Evolutionary conservation across 768 basidiomycete species (phyloP), one percentile per base, ranked within the genome.

Genomic region (Podaxis sp.): DNA sequence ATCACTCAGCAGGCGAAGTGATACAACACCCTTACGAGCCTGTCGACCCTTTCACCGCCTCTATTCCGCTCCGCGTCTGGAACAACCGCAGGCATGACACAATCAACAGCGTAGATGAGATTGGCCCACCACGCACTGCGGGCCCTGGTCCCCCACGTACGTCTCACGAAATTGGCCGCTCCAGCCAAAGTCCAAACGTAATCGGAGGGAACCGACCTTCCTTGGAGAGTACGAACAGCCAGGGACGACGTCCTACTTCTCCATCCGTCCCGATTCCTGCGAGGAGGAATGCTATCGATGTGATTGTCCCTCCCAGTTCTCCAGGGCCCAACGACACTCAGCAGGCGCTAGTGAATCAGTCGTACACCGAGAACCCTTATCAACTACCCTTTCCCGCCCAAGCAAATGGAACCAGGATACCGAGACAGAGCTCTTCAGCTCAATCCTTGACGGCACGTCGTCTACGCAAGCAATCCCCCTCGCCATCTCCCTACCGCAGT

Each of bases 31-130:
- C 54, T 29, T 61, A 61, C n/a, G 27, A 43, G 25, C 25, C 47
- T 24, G 11, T 57, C 4, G 55, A 57, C 51, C 55, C 55, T 29
- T 63, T 57, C 55, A 33, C 33, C 13, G 22, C 55, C 13, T 63
- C 55, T 5, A 63, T 63, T 19, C 37, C 55, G 2, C 47, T 57
- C 11, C 46, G 53, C 2, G 19, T 58, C 17, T 41, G 51, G 36
- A 58, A 57, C 25, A 56, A 41, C 19, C 62, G 54, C n/a, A 53
- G 56, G 13, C 41, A 40, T 11, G 41, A 29, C 19, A 61, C 55
- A 25, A 40, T 49, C 36, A 56, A 60, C 19, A 55, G 53, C 19
- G 36, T 61, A 11, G 53, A 61, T 27, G 60, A 61, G 11, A 54
- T 61, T 36, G 52, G 41, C 22, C 43, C 40, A 43, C 22, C 29